Conservation (phyloP, 768 basidiomycete species). For the Collybiopsis confluens region DNA sequence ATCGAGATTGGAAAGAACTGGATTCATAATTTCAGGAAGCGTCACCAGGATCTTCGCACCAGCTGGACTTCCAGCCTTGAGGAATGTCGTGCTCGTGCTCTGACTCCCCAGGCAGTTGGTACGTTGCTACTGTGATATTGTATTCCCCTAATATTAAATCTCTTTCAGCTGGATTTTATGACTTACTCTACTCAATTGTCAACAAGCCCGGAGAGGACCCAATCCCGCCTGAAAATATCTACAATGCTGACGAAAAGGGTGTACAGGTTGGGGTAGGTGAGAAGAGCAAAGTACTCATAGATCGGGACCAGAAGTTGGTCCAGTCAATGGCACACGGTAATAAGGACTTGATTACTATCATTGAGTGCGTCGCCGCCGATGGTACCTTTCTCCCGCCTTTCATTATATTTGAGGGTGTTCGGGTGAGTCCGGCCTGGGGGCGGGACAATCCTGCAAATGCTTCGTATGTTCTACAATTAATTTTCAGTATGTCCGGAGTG, state of each 20-base stretch:
- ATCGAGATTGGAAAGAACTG: conserved; percentile 3
- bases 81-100: conserved; percentile 9
- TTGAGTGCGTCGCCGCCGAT: conserved; percentile 5
- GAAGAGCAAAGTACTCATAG: conserved; percentile 3
- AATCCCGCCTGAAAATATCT: conserved; percentile 10
- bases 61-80: conserved; percentile 10
- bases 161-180: not conserved
- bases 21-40: conserved; percentile 7
- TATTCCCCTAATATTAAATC: too few species aligned
- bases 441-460: not conserved
- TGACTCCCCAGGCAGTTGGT: conserved; percentile 5
- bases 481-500: not conserved
- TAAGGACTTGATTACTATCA: conserved; percentile 1
- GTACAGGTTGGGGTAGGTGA: conserved; percentile 9
- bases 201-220: conserved; percentile 7
- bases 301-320: conserved; percentile 7
- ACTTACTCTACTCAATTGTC: not conserved
- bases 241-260: conserved; percentile 13
- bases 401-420: not conserved
- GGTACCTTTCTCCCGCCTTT: not conserved
- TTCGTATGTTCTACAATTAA: not conserved
- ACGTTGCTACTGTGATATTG: not conserved
- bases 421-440: not conserved
- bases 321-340: not conserved
- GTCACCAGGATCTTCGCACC: conserved; percentile 13